Conservation (phyloP, 108 stramenopile species). For the Pseudonitzschia multistriata region DNA sequence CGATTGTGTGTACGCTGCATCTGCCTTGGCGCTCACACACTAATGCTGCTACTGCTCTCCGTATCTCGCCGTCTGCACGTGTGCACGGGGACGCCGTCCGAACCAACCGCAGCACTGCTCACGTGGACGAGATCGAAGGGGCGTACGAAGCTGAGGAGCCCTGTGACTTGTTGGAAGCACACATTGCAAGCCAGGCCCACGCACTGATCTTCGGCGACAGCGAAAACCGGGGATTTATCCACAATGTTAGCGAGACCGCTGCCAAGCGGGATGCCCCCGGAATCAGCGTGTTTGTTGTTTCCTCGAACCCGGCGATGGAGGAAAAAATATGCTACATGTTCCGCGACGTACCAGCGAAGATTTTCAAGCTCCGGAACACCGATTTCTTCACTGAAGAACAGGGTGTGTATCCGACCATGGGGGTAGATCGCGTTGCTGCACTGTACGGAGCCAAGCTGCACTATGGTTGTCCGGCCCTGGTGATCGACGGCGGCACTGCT, state of each 20-base stretch:
- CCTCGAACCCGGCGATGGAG: constrained; percentile 49
- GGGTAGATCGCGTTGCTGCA: constrained; percentile 71
- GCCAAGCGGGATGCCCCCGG: constrained; percentile 14
- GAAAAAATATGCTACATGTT: constrained; percentile 33
- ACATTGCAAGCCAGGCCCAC: constrained; percentile 22
- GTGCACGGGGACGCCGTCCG: no score
- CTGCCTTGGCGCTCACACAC: neutral
- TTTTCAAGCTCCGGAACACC: constrained; percentile 43
- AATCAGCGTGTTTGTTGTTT: constrained; percentile 57
- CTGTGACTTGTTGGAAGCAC: constrained; percentile 9
- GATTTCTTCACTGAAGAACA: constrained; percentile 66
- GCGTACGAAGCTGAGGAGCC: constrained; percentile 23
- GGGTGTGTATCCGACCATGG: constrained; percentile 66
- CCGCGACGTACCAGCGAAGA: constrained; percentile 43
- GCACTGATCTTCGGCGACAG: constrained; percentile 27
- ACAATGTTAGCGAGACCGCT: constrained; percentile 9
- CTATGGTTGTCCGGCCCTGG: constrained; percentile 47
- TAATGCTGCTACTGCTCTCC: neutral
- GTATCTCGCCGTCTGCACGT: neutral
- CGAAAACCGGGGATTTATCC: neutral
- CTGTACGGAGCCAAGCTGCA: constrained; percentile 41
- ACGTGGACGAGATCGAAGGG: constrained; percentile 11
- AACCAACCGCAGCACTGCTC: constrained; percentile 9
- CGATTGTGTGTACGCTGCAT: no score
- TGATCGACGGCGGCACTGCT: constrained; percentile 73